Base-by-base conservation (phyloP, 2,329 filamentous ascomycete genomes). In the Dactylellina leptospora region DNA sequence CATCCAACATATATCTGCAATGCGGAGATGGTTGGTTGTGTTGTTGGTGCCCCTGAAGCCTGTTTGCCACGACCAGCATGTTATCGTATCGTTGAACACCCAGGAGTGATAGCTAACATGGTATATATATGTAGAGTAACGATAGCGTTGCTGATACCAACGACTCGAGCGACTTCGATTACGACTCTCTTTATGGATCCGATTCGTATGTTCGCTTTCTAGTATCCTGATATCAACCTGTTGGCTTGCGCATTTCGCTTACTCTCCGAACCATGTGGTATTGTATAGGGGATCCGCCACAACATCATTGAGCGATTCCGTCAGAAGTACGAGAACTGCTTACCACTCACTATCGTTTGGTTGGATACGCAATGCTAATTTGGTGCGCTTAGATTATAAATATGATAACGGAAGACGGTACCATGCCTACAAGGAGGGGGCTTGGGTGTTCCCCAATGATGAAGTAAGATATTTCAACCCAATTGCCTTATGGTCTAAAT, bases 381-480 rank as follows among this genome's bases (percentile, higher is more conserved):
- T 36, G 6, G 28, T 18, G 4, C n/a, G n/a, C 1, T 6, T 47
- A 73, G 69, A 61, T 42, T 73, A 68, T 27, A 60, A 61, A 58
- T 76, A 75, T 45, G 75, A 76, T 56, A 76, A 76, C 45, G 75
- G 75, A 6, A 66, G 84, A 62, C 81, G 83, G 30, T 85, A 84
- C 74, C 83, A 85, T 75, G 80, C 79, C 25, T 83, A 83, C 70
- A 77, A 81, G 3, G 79, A 80, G 27, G 82, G 80, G 8, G 79
- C 81, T 55, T 85, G 84, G 71, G 82, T 82, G n/a, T 76, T 85
- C 16, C 83, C 83, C 10, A 85, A 85, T 74, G 83, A 85, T 66
- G 83, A 84, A 11, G 56, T 70, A n/a, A 33, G 59, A 40, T 13
- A 30, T 42, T 13, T 8, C 18, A 11, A 47, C 27, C 10, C 36